These are phyloP conservation scores for Scheffersomyces cryptocercus DNA, from an alignment of 1,139 yeast genomes.

Conservation along the genomic window DNA sequence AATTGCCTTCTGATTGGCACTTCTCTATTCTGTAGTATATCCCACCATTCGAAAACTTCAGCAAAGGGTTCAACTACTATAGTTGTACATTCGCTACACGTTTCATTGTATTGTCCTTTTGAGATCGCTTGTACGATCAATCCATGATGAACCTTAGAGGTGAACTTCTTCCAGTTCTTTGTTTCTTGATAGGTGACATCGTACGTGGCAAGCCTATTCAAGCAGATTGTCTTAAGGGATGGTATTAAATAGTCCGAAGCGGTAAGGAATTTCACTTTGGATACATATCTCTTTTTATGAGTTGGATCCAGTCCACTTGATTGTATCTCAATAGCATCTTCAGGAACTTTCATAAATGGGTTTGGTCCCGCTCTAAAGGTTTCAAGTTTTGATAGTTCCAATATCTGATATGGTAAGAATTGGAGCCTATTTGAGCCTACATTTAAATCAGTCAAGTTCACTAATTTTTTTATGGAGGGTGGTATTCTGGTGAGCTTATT, in stretches of 20 bases:
- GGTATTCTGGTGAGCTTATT: slow-evolving; percentile 54
- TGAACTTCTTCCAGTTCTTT: slow-evolving; percentile 40
- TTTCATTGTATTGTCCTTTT: slow-evolving; percentile 45
- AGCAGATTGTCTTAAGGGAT: slow-evolving; percentile 41
- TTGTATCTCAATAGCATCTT: slow-evolving; percentile 25
- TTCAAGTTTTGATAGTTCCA: slow-evolving; percentile 41
- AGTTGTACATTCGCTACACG: slow-evolving; percentile 50
- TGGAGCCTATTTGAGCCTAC: slow-evolving; percentile 52
- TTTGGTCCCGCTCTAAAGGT: slow-evolving; percentile 53
- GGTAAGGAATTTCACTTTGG: slow-evolving; percentile 22
- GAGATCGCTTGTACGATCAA: slow-evolving; percentile 45
- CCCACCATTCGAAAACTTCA: slow-evolving; percentile 64
- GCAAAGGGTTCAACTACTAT: slow-evolving; percentile 53
- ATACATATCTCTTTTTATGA: slow-evolving; percentile 20
- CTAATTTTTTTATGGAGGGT: slow-evolving; percentile 48
- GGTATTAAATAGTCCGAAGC: slow-evolving; percentile 23
- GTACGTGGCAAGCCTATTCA: slow-evolving; percentile 46
- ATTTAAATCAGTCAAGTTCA: slow-evolving; percentile 48
- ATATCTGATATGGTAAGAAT: slow-evolving; percentile 56
- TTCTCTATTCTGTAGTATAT: slow-evolving; percentile 37
- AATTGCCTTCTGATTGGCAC: slow-evolving; percentile 48
- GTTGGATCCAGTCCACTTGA: slow-evolving; percentile 11
- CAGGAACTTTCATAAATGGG: slow-evolving; percentile 33
- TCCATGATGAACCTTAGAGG: slow-evolving; percentile 36
- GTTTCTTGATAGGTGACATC: slow-evolving; percentile 47